phyloP scores from a whole-genome alignment of 495 filamentous ascomycete species.

The Daldinia concentrica region DNA sequence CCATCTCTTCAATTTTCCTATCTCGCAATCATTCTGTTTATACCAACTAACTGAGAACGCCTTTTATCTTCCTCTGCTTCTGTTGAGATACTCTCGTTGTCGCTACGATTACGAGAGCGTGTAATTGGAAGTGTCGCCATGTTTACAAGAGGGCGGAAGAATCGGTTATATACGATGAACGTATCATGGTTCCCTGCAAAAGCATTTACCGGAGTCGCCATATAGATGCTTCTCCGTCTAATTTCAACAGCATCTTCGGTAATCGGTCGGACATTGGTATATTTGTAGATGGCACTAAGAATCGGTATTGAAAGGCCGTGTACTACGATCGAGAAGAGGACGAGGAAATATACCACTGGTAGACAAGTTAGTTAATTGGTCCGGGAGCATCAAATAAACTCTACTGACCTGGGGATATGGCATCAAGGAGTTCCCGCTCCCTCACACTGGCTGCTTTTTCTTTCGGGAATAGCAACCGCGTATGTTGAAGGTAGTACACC shows the following conservation, averaged over 20 bases:
- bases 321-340: slow-evolving; percentile 66
- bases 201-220: slow-evolving; percentile 62
- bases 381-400: not conserved
- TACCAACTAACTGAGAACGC: slow-evolving; percentile 3
- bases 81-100: slow-evolving; percentile 17
- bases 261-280: slow-evolving; percentile 56
- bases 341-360: slow-evolving; percentile 65
- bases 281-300: slow-evolving; percentile 59
- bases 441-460: slow-evolving; percentile 61
- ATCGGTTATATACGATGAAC: slow-evolving; percentile 65
- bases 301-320: slow-evolving; percentile 67
- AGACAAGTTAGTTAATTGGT: slow-evolving; percentile 27
- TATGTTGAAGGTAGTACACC: slow-evolving; percentile 80
- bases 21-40: slow-evolving; percentile 1
- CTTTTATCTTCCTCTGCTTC: slow-evolving; percentile 20
- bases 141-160: slow-evolving; percentile 55
- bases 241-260: slow-evolving; percentile 63
- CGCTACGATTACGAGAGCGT: slow-evolving; percentile 19
- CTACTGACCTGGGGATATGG: slow-evolving; percentile 53
- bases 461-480: slow-evolving; percentile 63
- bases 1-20: not conserved
- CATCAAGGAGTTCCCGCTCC: slow-evolving; percentile 60
- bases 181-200: slow-evolving; percentile 48
- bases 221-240: slow-evolving; percentile 58
- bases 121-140: slow-evolving; percentile 40